Evolutionary conservation across 495 filamentous ascomycete genomes (phyloP), one percentile per base, ranked within the genome.

Genomic region (Penicillium bialowiezense): DNA sequence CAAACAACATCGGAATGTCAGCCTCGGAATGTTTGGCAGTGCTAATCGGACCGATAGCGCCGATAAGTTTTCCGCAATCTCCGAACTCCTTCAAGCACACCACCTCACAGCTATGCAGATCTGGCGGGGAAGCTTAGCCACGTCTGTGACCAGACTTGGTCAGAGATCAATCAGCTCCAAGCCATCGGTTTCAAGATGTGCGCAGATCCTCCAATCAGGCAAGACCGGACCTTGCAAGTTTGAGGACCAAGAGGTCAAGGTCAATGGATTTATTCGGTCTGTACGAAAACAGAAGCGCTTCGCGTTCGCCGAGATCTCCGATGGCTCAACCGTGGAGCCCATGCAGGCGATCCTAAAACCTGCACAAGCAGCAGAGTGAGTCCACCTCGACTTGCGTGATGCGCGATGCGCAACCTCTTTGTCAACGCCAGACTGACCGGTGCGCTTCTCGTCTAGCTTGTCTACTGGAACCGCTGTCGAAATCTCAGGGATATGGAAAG

Each of bases 201-300:
- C 64, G 41, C 65, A 74, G 42, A 59, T 74, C 45, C 69, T 74
- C 40, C 58, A 67, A 41, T 52, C 54, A 7, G 64, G 62, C 50
- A 55, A 55, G 43, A 50, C 54, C 24, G 55, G 59, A 26, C 43
- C 63, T 15, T 63, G 60, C 47, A 60, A 44, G 18, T 52, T 70
- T 31, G 69, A 74, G 44, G 64, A 70, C 50, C 56, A 71, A 52
- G 62, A 74, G 44, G 59, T 88, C 40, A 82, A 71, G 36, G 72
- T 96, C 50, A 77, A 88, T 60, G 93, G 92, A 28, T 91, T 85
- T 67, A 74, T 97, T 51, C 82, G 89, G 39, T 89, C 89, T 13
- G 82, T 97, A 47, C 82, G 95, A 47, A 86, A 88, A 58, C 91
- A 95, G 71, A 96, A 96, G 69, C 75, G 75, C 35, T 73, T 83